Evolutionary conservation across 2,329 filamentous ascomycete genomes (phyloP).

Genomic region (Neoascochyta sp.): DNA sequence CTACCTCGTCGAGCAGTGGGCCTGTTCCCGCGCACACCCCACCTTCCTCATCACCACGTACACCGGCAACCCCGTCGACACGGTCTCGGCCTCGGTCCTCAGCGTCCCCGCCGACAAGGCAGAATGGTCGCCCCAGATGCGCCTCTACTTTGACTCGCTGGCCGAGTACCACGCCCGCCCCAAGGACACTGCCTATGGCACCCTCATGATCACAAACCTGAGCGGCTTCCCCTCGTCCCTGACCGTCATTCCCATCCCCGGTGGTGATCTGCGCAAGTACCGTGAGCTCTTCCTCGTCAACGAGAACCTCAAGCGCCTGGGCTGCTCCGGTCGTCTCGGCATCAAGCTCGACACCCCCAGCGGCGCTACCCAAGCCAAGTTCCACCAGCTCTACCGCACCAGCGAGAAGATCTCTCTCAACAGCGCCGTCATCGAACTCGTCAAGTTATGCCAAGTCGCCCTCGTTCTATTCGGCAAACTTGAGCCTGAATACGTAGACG

Average conservation of each 20-base stretch:
- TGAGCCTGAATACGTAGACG: constrained; percentile 85
- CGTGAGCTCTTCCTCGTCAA: constrained; percentile 87
- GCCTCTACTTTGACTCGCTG: constrained; percentile 81
- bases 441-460: constrained; percentile 87
- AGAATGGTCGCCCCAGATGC: constrained; percentile 73
- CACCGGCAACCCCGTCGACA: constrained; percentile 78
- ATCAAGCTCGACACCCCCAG: constrained; percentile 76
- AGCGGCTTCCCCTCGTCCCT: constrained; percentile 87
- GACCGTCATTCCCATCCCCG: constrained; percentile 85
- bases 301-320: constrained; percentile 85
- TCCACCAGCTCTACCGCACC: constrained; percentile 83
- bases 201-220: constrained; percentile 90
- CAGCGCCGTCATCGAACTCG: constrained; percentile 77
- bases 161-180: constrained; percentile 80
- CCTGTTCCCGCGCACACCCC: constrained; percentile 83
- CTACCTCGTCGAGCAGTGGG: constrained; percentile 97
- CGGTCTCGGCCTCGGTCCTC: constrained; percentile 74
- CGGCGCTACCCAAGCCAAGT: constrained; percentile 81
- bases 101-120: constrained; percentile 76
- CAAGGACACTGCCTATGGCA: constrained; percentile 76
- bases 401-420: constrained; percentile 77
- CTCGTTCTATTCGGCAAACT: constrained; percentile 84
- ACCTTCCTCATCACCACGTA: constrained; percentile 91
- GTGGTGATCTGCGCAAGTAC: constrained; percentile 77
- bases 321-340: constrained; percentile 85